These are phyloP conservation scores for Lentinula edodes DNA, from an alignment of 768 basidiomycete genomes.

Conservation along the genomic window DNA sequence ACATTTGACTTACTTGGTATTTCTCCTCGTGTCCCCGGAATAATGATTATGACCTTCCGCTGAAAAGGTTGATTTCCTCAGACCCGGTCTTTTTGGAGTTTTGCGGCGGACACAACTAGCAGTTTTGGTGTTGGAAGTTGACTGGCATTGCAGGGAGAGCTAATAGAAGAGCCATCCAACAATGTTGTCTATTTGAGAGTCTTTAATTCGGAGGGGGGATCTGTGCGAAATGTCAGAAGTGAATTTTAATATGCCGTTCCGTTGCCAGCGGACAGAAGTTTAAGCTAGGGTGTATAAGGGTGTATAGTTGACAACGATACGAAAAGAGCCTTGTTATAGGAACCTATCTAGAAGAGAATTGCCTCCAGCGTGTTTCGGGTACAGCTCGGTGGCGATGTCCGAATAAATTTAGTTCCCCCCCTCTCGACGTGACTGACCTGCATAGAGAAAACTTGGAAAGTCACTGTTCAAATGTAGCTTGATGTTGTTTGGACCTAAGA, in stretches of 20 bases:
- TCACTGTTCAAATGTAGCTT: too few relatives aligned
- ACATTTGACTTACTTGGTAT: background rate
- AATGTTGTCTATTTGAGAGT: background rate
- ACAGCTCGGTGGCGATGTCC: background rate
- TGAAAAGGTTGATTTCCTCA: background rate
- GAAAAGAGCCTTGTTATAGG: background rate
- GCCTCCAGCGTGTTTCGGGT: background rate
- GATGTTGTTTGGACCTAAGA: too few relatives aligned
- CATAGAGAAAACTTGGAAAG: too few relatives aligned
- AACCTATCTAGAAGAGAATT: background rate
- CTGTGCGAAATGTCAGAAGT: background rate
- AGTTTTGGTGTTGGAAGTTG: too few relatives aligned
- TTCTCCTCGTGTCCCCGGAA: background rate
- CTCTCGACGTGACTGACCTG: background rate
- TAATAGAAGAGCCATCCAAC: too few relatives aligned
- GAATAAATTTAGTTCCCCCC: background rate
- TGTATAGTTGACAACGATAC: background rate
- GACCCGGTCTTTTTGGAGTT: too few relatives aligned
- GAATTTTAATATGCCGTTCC: background rate
- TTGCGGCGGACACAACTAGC: too few relatives aligned
- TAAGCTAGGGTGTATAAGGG: background rate
- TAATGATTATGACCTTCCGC: background rate
- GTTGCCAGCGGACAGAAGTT: background rate
- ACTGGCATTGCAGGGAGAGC: too few relatives aligned
- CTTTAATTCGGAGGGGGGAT: background rate